Conservation (phyloP, 306 rosid genomes). For the Nissolia schottii region DNA sequence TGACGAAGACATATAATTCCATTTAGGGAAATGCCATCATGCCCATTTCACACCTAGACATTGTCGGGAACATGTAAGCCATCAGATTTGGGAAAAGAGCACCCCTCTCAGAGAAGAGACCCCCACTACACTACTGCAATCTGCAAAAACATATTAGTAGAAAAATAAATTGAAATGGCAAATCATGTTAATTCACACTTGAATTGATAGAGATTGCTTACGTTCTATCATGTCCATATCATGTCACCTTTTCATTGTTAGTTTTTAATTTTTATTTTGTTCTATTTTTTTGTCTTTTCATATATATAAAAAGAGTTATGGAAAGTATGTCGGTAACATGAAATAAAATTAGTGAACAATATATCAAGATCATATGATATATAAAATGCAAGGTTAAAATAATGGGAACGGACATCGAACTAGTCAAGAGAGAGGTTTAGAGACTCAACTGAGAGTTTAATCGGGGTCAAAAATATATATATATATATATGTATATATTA, state of each 20-base stretch:
- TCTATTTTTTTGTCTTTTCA: conserved; percentile 20
- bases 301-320: neutral
- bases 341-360: no score
- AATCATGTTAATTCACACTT: conserved; percentile 38
- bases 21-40: conserved; percentile 67
- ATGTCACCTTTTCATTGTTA: conserved; percentile 15
- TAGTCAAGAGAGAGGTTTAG: no score
- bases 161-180: conserved; percentile 33
- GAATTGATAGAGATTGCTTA: conserved; percentile 39
- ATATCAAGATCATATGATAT: no score
- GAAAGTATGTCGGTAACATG: no score
- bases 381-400: no score
- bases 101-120: conserved; percentile 29
- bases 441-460: no score
- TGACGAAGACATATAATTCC: conserved; percentile 46
- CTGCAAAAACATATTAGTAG: conserved; percentile 25
- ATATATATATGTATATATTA: no score
- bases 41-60: conserved; percentile 54
- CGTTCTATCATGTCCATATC: conserved; percentile 41
- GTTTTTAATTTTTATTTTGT: neutral
- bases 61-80: conserved; percentile 93
- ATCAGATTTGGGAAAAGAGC: conserved; percentile 43
- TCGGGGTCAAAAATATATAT: no score
- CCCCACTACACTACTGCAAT: no score
- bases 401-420: no score